These are phyloP conservation scores for Allium sativum DNA, from an alignment of 106 monocot genomes.

Conservation along the genomic window DNA sequence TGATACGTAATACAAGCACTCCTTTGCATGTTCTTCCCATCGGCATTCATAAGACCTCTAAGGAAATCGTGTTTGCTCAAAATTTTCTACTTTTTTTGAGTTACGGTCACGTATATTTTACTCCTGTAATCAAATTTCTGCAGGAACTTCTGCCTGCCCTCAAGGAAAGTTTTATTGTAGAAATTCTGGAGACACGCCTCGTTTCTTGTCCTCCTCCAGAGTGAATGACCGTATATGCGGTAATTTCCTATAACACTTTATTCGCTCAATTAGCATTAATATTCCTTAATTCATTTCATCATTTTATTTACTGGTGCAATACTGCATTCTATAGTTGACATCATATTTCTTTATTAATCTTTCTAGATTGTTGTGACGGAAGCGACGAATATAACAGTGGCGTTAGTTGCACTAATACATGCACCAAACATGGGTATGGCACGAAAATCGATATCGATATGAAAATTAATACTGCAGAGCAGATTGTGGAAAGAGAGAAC, in stretches of 20 bases:
- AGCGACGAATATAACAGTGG: constrained; percentile 77
- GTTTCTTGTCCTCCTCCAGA: constrained; percentile 65
- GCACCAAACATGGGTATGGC: constrained; percentile 23
- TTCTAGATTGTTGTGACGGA: constrained; percentile 92
- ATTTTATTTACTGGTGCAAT: not conserved
- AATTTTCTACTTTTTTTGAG: too few species aligned
- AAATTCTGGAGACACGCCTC: constrained; percentile 56
- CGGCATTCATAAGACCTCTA: not conserved
- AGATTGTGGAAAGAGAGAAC: constrained; percentile 10
- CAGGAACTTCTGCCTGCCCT: constrained; percentile 97
- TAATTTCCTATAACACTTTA: constrained; percentile 9
- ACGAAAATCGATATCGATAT: not conserved
- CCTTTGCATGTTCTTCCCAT: not conserved
- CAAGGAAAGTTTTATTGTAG: constrained; percentile 86
- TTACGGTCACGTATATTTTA: not conserved
- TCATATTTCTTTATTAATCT: not conserved
- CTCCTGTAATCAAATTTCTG: constrained; percentile 5
- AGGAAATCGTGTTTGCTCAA: too few species aligned
- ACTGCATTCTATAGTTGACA: not conserved
- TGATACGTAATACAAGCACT: not conserved
- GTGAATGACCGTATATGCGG: constrained; percentile 91
- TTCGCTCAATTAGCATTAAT: not conserved
- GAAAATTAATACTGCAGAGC: not conserved
- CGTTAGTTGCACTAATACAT: constrained; percentile 51
- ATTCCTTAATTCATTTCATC: not conserved